These are phyloP conservation scores for Coemansia sp. DNA, from an alignment of 371 early-diverging fungal species.

Conservation along the genomic window DNA sequence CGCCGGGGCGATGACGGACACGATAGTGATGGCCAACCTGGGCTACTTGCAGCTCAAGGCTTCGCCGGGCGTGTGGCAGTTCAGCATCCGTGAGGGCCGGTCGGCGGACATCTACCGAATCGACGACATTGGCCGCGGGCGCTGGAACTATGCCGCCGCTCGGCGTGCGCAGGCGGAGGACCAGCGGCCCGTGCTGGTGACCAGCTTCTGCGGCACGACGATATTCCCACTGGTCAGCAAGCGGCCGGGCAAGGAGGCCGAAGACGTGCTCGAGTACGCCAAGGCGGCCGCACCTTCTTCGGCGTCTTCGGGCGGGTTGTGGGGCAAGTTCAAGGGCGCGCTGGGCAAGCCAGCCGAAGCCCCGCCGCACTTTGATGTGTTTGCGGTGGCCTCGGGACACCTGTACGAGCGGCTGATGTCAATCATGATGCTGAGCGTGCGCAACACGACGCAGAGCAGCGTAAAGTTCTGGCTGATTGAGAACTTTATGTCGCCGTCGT, in stretches of 20 bases:
- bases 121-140: slow-evolving; percentile 62
- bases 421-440: slow-evolving; percentile 94
- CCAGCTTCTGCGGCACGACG: slow-evolving; percentile 76
- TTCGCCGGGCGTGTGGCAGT: slow-evolving; percentile 82
- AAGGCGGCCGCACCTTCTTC: neutral
- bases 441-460: slow-evolving; percentile 76
- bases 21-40: slow-evolving; percentile 95
- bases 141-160: slow-evolving; percentile 56
- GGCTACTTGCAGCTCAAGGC: slow-evolving; percentile 95
- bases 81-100: slow-evolving; percentile 78
- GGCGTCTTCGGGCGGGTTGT: slow-evolving; percentile 16
- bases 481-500: slow-evolving; percentile 92
- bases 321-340: slow-evolving; percentile 34
- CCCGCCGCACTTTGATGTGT: slow-evolving; percentile 76
- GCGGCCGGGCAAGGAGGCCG: slow-evolving; percentile 76
- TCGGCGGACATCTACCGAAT: slow-evolving; percentile 76
- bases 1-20: slow-evolving; percentile 67
- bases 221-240: slow-evolving; percentile 75
- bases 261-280: slow-evolving; percentile 59
- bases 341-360: slow-evolving; percentile 6
- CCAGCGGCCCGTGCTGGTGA: slow-evolving; percentile 23
- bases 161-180: slow-evolving; percentile 50
- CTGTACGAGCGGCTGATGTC: slow-evolving; percentile 94
- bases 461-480: slow-evolving; percentile 98
- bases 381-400: slow-evolving; percentile 96